Percentiles rank a stretch among this genome's conserved stretches.
Evolutionary conservation across 2,329 filamentous ascomycete species (phyloP).

Genomic region (Fusarium succisae): DNA sequence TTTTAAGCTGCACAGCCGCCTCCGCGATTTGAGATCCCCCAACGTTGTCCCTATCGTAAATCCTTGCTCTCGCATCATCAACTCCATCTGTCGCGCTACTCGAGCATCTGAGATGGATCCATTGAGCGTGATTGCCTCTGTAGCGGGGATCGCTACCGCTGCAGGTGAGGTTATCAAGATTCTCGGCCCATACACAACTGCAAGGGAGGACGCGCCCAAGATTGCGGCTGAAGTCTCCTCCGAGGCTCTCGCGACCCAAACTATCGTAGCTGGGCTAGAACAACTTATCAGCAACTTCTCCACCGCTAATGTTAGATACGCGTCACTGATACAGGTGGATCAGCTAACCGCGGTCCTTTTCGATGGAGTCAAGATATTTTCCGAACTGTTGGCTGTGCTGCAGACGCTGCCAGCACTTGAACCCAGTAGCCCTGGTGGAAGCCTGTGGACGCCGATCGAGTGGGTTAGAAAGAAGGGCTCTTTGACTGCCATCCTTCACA

Average conservation of each 20-base stretch:
- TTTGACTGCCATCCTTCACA: rapidly evolving
- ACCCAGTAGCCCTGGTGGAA: rapidly evolving
- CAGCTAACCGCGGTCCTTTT: rapidly evolving
- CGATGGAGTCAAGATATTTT: not conserved
- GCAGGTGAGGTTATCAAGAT: not conserved
- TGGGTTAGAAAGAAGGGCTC: not conserved
- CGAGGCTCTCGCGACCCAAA: rapidly evolving
- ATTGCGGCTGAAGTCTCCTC: not conserved
- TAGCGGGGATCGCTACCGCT: not conserved
- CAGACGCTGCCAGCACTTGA: not conserved
- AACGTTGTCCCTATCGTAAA: not conserved
- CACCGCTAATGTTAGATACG: not conserved
- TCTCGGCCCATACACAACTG: not conserved
- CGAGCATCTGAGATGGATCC: not conserved
- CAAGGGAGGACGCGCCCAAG: rapidly evolving
- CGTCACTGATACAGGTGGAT: not conserved
- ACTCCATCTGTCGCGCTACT: rapidly evolving
- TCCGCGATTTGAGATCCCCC: no score
- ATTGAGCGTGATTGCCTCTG: not conserved
- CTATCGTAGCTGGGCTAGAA: rapidly evolving
- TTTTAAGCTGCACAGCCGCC: not conserved
- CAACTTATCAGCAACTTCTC: not conserved
- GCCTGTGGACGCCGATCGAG: not conserved
- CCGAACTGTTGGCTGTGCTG: not conserved
- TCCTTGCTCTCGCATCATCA: not conserved